Evolutionary conservation across 352 stramenopile genomes (phyloP), one percentile per base, ranked within the genome.

Genomic region (Thalassiosira exigua): DNA sequence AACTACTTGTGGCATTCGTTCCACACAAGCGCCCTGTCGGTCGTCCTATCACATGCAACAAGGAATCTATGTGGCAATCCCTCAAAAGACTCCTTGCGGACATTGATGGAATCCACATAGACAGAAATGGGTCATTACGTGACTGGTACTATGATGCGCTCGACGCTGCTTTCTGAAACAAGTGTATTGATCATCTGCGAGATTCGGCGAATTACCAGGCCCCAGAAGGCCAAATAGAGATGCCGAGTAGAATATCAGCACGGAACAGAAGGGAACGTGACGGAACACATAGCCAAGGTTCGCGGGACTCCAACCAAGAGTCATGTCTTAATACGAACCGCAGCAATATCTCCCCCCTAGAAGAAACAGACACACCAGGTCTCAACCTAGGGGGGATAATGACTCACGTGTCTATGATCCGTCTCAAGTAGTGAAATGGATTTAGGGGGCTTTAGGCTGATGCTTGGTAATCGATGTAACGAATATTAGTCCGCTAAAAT

Each of bases 141-240:
- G 46, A 56, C 24, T 56, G 46, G 46, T 56, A 56, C 46, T 56
- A 11, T 9, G 46, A 56, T 29, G 17, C 22, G 5, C 46, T 56
- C 17, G 22, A 56, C 22, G 17, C 5, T 30, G 7, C 46, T 5
- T 56, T 56, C 46, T 21, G 17, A 19, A 21, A 5, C 5, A 4
- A 56, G 46, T 29, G 17, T 19, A 21, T 56, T 22, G 46, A 9
- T 29, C 22, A 11, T 11, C 46, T 56, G 4, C 9, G 24, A 21
- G 46, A 56, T 19, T 11, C 17, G 5, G 36, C 36, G 36, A 44
- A 14, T 44, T 44, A 14, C 36, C 7, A 44, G n/a, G n/a, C 36
- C 36, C 36, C 14, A 7, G 36, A 7, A 44, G 36, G 14, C 14
- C 36, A 14, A 44, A 14, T 14, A 44, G 36, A 44, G 36, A 14